Evolutionary conservation across 1,284 basidiomycete genomes (phyloP).

Genomic region (Rhodotorula sp.): DNA sequence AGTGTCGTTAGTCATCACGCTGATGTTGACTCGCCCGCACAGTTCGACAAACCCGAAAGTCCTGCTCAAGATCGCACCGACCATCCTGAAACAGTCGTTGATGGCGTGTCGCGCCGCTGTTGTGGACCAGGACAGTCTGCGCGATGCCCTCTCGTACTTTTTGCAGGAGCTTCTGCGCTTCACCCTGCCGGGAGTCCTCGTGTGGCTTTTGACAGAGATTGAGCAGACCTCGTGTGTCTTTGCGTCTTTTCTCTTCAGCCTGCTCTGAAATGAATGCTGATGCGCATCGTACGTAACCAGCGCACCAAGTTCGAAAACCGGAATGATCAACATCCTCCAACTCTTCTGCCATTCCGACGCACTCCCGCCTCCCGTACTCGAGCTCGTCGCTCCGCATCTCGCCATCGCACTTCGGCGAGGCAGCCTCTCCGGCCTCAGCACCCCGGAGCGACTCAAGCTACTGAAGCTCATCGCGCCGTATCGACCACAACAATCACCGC

Average conservation of each 20-base stretch:
- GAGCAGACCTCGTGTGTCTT: conserved; percentile 26
- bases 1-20: neutral
- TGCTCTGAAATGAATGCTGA: neutral
- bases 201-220: conserved; percentile 45
- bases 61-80: conserved; percentile 52
- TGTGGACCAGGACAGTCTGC: conserved; percentile 55
- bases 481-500: neutral
- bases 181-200: conserved; percentile 54
- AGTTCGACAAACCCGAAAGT: conserved; percentile 52
- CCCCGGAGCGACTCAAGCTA: neutral
- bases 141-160: conserved; percentile 56
- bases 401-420: neutral
- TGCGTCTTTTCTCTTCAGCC: neutral
- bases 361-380: conserved; percentile 20
- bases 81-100: conserved; percentile 55
- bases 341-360: conserved; percentile 29
- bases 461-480: conserved; percentile 4
- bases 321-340: conserved; percentile 34
- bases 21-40: neutral
- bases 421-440: neutral
- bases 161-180: conserved; percentile 56
- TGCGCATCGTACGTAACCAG: neutral
- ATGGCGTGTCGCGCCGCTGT: conserved; percentile 51
- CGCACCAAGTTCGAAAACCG: neutral
- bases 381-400: conserved; percentile 24